Evolutionary conservation across 1,284 basidiomycete species (phyloP).

Genomic region (Naganishia sp.): DNA sequence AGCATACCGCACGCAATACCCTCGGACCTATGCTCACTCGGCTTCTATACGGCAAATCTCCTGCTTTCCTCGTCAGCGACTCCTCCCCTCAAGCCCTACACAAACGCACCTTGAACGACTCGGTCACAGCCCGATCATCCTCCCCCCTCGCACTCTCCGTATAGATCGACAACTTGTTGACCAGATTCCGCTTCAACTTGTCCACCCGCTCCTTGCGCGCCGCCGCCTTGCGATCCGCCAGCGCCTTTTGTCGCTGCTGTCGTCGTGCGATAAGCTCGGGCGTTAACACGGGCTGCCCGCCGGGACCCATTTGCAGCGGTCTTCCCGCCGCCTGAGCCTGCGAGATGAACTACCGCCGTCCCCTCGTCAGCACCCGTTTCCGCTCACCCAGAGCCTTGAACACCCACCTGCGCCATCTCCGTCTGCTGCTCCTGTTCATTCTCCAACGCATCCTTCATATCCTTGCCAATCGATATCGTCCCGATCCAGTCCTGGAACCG

Average conservation of each 20-base stretch:
- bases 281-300: constrained; percentile 60
- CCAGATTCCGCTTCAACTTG: constrained; percentile 79
- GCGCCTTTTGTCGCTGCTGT: constrained; percentile 70
- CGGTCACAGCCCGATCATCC: constrained; percentile 65
- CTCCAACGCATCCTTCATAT: constrained; percentile 98
- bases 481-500: constrained; percentile 58
- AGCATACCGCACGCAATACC: not conserved
- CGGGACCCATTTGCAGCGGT: constrained; percentile 44
- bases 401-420: constrained; percentile 41
- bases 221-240: constrained; percentile 75
- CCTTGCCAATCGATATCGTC: constrained; percentile 65
- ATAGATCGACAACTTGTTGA: constrained; percentile 86
- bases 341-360: not conserved
- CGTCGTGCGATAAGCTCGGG: constrained; percentile 80
- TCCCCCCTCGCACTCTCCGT: constrained; percentile 78
- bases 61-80: constrained; percentile 18
- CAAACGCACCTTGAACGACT: constrained; percentile 47
- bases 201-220: constrained; percentile 75
- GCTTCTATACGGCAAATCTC: constrained; percentile 80
- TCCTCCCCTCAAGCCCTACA: not conserved
- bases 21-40: constrained; percentile 60
- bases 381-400: too few relatives aligned
- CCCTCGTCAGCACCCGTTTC: too few relatives aligned
- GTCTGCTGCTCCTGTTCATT: constrained; percentile 79
- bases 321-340: constrained; percentile 34